A percentile compares a stretch with the other conserved stretches of the same genome.
These are phyloP conservation scores for Cytospora leucostoma DNA, from an alignment of 2,329 filamentous ascomycete genomes.

Conservation along the genomic window DNA sequence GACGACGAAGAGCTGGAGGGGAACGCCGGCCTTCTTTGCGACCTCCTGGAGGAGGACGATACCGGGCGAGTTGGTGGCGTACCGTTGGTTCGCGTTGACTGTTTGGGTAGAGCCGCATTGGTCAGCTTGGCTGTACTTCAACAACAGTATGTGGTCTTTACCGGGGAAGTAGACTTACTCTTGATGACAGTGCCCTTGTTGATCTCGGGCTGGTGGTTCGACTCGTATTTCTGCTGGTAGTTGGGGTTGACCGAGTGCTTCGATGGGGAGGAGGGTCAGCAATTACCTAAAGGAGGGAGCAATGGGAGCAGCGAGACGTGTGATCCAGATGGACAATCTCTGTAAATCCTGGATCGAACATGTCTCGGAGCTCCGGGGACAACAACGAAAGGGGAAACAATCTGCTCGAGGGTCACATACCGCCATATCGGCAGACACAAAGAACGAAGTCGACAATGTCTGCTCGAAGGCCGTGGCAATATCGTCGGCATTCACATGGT, in stretches of 20 bases:
- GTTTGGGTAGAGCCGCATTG: not conserved
- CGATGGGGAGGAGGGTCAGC: not conserved
- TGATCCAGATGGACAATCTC: too few relatives aligned
- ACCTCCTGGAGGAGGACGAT: constrained; percentile 91
- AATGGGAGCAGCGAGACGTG: too few relatives aligned
- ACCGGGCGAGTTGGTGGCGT: constrained; percentile 93
- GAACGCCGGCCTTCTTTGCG: constrained; percentile 72
- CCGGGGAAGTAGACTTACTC: constrained; percentile 28
- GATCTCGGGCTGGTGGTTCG: constrained; percentile 88
- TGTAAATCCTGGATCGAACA: too few relatives aligned
- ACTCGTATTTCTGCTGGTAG: constrained; percentile 88
- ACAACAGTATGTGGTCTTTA: too few relatives aligned
- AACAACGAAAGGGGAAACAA: not conserved
- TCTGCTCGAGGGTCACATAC: constrained; percentile 37
- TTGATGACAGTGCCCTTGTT: constrained; percentile 98
- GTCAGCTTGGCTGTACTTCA: not conserved
- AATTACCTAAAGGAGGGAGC: not conserved
- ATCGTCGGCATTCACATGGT: constrained; percentile 56
- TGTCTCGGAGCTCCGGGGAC: not conserved
- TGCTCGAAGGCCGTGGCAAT: constrained; percentile 87
- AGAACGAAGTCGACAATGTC: constrained; percentile 85
- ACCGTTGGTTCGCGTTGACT: constrained; percentile 94
- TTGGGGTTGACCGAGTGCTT: constrained; percentile 77
- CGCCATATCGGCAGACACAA: constrained; percentile 98
- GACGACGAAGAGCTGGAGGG: constrained; percentile 93